A percentile compares a stretch with the other conserved stretches of the same genome.
Evolutionary conservation across 2,329 filamentous ascomycete species (phyloP).

Genomic region (Trichoderma harzianum): DNA sequence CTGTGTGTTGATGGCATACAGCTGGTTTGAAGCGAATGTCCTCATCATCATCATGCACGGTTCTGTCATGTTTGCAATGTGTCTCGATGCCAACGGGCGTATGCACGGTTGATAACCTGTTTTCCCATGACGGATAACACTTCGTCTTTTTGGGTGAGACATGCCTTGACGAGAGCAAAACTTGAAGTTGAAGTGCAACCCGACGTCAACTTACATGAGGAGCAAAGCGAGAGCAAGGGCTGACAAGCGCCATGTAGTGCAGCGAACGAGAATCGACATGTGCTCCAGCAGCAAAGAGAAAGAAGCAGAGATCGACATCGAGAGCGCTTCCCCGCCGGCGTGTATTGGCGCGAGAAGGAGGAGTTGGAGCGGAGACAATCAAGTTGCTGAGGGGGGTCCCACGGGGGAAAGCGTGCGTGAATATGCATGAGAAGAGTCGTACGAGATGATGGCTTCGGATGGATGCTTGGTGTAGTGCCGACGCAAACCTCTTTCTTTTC

Average conservation of each 20-base stretch:
- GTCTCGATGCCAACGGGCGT: neutral
- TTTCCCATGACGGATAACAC: neutral
- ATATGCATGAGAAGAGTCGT: neutral
- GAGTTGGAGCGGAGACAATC: conserved; percentile 4
- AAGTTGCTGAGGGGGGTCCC: conserved; percentile 12
- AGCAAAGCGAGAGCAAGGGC: neutral
- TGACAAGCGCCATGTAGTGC: neutral
- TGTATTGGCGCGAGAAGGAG: conserved; percentile 1
- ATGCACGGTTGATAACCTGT: neutral
- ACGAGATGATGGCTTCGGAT: neutral
- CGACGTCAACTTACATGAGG: conserved; percentile 14
- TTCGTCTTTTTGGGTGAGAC: neutral
- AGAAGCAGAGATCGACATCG: conserved; percentile 11
- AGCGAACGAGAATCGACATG: neutral
- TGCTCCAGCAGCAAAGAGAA: neutral
- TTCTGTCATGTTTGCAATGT: neutral
- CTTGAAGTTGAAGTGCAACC: neutral
- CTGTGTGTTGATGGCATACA: neutral
- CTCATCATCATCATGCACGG: neutral
- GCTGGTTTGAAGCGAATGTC: neutral
- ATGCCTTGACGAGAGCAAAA: neutral
- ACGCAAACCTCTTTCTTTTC: neutral
- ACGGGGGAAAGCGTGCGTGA: neutral
- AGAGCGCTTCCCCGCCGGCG: conserved; percentile 5
- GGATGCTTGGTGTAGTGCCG: conserved; percentile 3